Evolutionary conservation across 2,329 filamentous ascomycete species (phyloP), one percentile per base, ranked within the genome.

Genomic region (Fusarium nelsonii): DNA sequence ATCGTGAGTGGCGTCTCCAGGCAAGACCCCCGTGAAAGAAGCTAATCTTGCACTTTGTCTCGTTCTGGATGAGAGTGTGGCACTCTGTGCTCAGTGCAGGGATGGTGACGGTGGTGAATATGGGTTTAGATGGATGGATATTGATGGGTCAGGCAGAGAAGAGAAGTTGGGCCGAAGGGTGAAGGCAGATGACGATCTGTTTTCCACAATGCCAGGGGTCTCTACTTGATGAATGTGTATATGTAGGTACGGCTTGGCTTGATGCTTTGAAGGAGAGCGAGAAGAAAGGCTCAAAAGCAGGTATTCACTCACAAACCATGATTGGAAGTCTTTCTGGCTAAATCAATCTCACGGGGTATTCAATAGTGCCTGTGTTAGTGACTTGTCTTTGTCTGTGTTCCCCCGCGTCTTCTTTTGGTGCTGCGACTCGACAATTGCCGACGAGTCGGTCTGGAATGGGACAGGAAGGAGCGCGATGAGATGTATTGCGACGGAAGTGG

Each of bases 221-320:
- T 39, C 43, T 58, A 40, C 18, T 32, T 41, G 32, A 37, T 43
- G 28, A 45, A 30, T 20, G 28, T 39, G 48, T 34, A 16, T 9
- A 49, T 33, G 37, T 50, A 39, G 30, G 10, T 44, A 16, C 8
- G 23, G 43, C 8, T 52, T 60, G 48, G 43, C 30, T 55, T 39
- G 26, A 55, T 45, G 18, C 3, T 37, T 34, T 54, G 7, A 26
- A 67, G 28, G 28, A 37, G 32, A 28, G 33, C 8, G 30, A 33
- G 37, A 46, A n/a, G 18, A 52, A 68, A 64, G 65, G 49, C 33
- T 36, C 43, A 43, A 63, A 48, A 46, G 41, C 23, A 53, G 40
- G 33, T 40, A 36, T 40, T 63, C 51, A 70, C 68, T 71, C 46
- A 70, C 68, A 65, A 56, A 71, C 68, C 68, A 70, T 70, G 55